Evolutionary conservation across 352 stramenopile genomes (phyloP).

Genomic region (Phytophthora chlamydospora): DNA sequence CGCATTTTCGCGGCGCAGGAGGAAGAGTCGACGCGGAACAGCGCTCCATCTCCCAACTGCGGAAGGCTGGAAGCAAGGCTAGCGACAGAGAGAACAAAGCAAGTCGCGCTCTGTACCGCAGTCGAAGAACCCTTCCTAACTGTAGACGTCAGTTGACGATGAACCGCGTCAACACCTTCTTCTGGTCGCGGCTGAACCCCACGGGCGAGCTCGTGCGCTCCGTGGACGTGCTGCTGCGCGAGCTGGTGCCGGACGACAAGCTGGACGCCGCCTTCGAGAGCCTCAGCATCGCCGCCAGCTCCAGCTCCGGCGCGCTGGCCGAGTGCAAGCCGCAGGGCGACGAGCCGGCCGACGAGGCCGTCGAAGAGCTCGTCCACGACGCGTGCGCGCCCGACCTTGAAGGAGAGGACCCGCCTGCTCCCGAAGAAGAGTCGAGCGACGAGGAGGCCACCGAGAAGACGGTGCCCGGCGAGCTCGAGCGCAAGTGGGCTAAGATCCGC

Average conservation of each 20-base stretch:
- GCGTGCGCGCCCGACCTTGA: slow-evolving; percentile 36
- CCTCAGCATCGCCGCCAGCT: slow-evolving; percentile 45
- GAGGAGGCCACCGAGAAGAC: slow-evolving; percentile 70
- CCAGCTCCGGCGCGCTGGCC: slow-evolving; percentile 3
- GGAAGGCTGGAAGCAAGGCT: too few species aligned
- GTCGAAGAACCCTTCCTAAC: slow-evolving; percentile 3
- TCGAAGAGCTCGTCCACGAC: slow-evolving; percentile 39
- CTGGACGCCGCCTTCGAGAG: slow-evolving; percentile 58
- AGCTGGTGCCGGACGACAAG: slow-evolving; percentile 68
- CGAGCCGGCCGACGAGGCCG: slow-evolving; percentile 11
- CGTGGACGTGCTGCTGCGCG: slow-evolving; percentile 62
- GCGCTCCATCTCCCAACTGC: not conserved
- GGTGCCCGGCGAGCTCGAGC: slow-evolving; percentile 75
- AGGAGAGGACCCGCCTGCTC: slow-evolving; percentile 20
- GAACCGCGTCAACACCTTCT: slow-evolving; percentile 82
- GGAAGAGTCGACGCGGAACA: slow-evolving; percentile 24
- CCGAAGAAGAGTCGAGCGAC: slow-evolving; percentile 62
- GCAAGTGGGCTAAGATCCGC: slow-evolving; percentile 76
- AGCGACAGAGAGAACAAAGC: too few species aligned
- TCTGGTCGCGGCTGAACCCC: slow-evolving; percentile 75
- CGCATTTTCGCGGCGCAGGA: slow-evolving; percentile 23
- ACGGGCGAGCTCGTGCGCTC: slow-evolving; percentile 78
- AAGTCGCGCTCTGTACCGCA: slow-evolving; percentile 27
- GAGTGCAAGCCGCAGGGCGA: slow-evolving; percentile 33
- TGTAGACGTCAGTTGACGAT: slow-evolving; percentile 19